A percentile compares a stretch with the other conserved stretches of the same genome.
phyloP scores from a whole-genome alignment of 2,329 filamentous ascomycete species.

The Bipolaris oryzae region DNA sequence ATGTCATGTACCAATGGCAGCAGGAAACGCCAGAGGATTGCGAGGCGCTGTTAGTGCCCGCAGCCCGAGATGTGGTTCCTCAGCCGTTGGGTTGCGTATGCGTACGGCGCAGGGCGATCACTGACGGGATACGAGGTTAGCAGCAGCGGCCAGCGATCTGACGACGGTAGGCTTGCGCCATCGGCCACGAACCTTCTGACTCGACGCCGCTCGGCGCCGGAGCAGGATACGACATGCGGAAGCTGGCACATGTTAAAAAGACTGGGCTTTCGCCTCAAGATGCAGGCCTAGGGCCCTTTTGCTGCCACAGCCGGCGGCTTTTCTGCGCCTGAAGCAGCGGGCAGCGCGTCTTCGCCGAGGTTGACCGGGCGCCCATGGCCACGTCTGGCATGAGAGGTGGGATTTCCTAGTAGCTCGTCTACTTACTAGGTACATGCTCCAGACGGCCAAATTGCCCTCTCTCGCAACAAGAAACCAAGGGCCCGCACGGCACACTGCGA shows the following conservation, averaged over 20 bases:
- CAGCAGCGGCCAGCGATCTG: conserved; percentile 26
- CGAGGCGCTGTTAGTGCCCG: conserved; percentile 43
- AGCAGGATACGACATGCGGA: conserved; percentile 22
- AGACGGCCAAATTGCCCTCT: conserved; percentile 9
- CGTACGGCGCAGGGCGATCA: conserved; percentile 16
- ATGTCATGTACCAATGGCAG: conserved; percentile 25
- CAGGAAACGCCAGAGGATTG: conserved; percentile 33
- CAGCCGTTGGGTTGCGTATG: conserved; percentile 21
- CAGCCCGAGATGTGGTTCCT: conserved; percentile 28
- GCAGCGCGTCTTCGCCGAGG: conserved; percentile 11
- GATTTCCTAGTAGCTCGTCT: conserved; percentile 7
- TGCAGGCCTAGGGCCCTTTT: conserved; percentile 6
- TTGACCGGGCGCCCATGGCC: conserved; percentile 12
- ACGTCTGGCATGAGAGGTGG: conserved; percentile 24
- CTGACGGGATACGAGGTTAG: conserved; percentile 19
- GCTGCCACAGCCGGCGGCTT: conserved; percentile 9
- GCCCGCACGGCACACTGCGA: conserved; percentile 12
- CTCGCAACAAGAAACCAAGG: not conserved
- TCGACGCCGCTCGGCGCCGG: conserved; percentile 9
- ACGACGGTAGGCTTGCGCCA: conserved; percentile 27
- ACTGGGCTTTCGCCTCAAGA: conserved; percentile 10
- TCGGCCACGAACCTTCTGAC: conserved; percentile 20
- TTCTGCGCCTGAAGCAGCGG: conserved; percentile 2
- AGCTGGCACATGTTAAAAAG: conserved; percentile 13
- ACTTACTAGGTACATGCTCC: conserved; percentile 1